phyloP scores from a whole-genome alignment of 1,284 basidiomycete genomes.

The Porodaedalea pini region DNA sequence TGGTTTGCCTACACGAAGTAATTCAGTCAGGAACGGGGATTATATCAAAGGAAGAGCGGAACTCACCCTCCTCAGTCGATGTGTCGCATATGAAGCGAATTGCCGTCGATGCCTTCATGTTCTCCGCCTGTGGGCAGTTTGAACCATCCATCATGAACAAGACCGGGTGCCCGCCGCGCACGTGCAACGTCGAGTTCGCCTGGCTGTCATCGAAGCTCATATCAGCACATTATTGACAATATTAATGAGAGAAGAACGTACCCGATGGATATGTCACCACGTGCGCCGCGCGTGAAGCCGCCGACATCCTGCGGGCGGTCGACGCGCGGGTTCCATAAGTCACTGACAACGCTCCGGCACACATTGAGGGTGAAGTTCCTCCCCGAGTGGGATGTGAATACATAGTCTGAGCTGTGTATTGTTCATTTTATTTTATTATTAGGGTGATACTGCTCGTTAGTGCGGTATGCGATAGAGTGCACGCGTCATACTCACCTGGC shows the following conservation, averaged over 20 bases:
- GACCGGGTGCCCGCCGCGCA: slow-evolving; percentile 44
- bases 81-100: slow-evolving; percentile 70
- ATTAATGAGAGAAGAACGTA: slow-evolving; percentile 32
- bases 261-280: slow-evolving; percentile 73
- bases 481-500: slow-evolving; percentile 39
- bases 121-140: slow-evolving; percentile 46
- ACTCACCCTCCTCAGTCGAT: slow-evolving; percentile 45
- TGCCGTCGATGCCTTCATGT: slow-evolving; percentile 52
- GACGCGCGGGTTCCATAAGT: slow-evolving; percentile 55
- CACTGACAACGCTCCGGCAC: slow-evolving; percentile 52
- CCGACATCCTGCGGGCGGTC: slow-evolving; percentile 54
- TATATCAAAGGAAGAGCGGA: not conserved
- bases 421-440: no score
- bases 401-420: slow-evolving; percentile 63
- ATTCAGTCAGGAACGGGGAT: not conserved
- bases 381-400: slow-evolving; percentile 45
- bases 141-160: slow-evolving; percentile 59
- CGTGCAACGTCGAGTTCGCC: slow-evolving; percentile 55
- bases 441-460: no score
- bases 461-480: no score
- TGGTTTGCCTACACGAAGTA: slow-evolving; percentile 41
- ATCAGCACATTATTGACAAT: not conserved
- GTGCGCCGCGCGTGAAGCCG: slow-evolving; percentile 56
- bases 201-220: slow-evolving; percentile 36
- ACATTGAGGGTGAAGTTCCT: slow-evolving; percentile 55